Percentiles rank a stretch among this genome's conserved stretches.
phyloP scores from a whole-genome alignment of 768 basidiomycete genomes.

The Xerocomellus intermedius region DNA sequence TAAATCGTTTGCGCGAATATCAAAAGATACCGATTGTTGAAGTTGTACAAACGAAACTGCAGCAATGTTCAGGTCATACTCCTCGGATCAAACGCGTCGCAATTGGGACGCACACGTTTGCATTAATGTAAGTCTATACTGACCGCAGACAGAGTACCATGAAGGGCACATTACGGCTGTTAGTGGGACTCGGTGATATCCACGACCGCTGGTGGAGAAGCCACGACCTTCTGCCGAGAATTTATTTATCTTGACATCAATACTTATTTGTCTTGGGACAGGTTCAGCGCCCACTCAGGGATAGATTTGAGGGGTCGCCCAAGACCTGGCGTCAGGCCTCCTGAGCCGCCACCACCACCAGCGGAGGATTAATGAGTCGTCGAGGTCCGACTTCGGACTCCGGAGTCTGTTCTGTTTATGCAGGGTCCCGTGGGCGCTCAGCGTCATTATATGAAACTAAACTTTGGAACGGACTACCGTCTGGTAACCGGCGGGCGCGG shows the following conservation, averaged over 20 bases:
- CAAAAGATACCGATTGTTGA: not conserved
- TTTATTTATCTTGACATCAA: not conserved
- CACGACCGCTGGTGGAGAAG: not conserved
- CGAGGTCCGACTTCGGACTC: not conserved
- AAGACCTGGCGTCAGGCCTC: not conserved
- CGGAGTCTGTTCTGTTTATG: not conserved
- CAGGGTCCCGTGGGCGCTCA: not conserved
- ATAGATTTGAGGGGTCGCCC: not conserved
- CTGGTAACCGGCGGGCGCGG: not conserved
- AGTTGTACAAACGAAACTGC: not conserved
- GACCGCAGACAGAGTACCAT: not conserved
- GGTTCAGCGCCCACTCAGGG: not conserved
- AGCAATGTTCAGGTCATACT: not conserved
- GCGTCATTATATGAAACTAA: not conserved
- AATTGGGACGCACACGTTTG: not conserved
- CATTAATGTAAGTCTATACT: not conserved
- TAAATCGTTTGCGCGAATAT: slow-evolving; percentile 1
- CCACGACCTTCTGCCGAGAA: not conserved
- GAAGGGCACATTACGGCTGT: slow-evolving; percentile 5
- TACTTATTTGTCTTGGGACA: not conserved
- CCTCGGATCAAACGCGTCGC: slow-evolving; percentile 19
- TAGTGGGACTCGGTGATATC: not conserved
- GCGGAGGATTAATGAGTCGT: slow-evolving; percentile 3
- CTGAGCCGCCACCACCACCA: not conserved
- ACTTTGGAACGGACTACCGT: not conserved